Evolutionary conservation across 73 alveolate genomes (phyloP).

Genomic region (Blepharisma stoltei): DNA sequence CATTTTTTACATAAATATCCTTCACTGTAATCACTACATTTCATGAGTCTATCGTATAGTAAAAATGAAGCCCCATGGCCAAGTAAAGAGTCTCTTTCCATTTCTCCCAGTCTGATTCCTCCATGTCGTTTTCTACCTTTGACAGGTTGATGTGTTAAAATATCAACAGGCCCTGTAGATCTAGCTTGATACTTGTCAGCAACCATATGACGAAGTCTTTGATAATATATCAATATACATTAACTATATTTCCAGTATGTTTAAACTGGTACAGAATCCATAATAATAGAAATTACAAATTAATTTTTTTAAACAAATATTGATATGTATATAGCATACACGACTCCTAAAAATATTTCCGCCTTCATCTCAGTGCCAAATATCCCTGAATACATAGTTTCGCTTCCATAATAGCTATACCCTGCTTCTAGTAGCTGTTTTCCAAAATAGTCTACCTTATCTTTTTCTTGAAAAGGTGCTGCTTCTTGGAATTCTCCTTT

Average conservation of each 20-base stretch:
- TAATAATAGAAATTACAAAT: too few relatives aligned
- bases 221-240: too few relatives aligned
- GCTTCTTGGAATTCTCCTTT: constrained; percentile 82
- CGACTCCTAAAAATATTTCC: constrained; percentile 98
- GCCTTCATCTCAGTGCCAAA: constrained; percentile 94
- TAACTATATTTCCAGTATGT: too few relatives aligned
- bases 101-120: constrained; percentile 99
- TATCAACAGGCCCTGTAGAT: constrained; percentile 97
- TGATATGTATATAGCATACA: constrained; percentile 29
- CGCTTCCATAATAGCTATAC: constrained; percentile 96
- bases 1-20: constrained; percentile 90
- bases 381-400: constrained; percentile 96
- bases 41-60: constrained; percentile 95
- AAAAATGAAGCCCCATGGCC: constrained; percentile 98
- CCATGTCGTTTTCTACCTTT: constrained; percentile 99
- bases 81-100: constrained; percentile 99
- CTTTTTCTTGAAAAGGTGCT: constrained; percentile 92
- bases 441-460: constrained; percentile 89
- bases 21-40: constrained; percentile 96
- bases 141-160: constrained; percentile 95
- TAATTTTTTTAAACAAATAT: too few relatives aligned
- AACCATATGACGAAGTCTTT: constrained; percentile 99
- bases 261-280: background rate
- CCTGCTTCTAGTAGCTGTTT: constrained; percentile 89
- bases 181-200: constrained; percentile 96